Base-by-base conservation (phyloP, 805 yeast species). In the Zygosaccharomyces pseudorouxii region DNA sequence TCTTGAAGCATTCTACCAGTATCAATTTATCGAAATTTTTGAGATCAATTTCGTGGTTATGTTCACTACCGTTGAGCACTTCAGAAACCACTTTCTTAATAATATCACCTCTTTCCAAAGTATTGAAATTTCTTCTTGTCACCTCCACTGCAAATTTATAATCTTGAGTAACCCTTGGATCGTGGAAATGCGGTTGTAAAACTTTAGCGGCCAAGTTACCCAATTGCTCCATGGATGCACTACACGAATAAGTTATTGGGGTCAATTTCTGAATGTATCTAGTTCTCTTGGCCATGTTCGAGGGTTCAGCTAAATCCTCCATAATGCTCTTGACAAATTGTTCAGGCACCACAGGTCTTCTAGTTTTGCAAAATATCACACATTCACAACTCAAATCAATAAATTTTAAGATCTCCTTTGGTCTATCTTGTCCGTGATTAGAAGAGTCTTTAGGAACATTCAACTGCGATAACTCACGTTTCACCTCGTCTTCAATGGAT, bases 1-100 rank as follows among this genome's bases (percentile, higher is more conserved):
- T 85, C 70, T 90, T 92, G 70, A 84, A 92, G 62, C 97, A 86
- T 64, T 89, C 96, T 2, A 93, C 85, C 45, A 92, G 62, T 42
- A 93, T 78, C 56, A 93, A 71, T 60, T 83, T 82, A 52, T 90
- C 95, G 59, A 79, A 88, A 10, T 80, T 69, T 59, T 87, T 86
- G 64, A 93, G 75, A 63, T 89, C 95, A 12, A 93, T 95, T 30
- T 68, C 71, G 64, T 89, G 96, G 2, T 82, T 83, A 53, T 79
- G 77, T 36, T 57, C 48, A 8, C 64, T 65, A 4, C 79, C 82
- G 40, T 76, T 72, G 1, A 92, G 92, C 0, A 88, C 89, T 38
- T 76, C 68, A 27, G 76, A 79, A 3, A 95, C 96, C 7, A 90
- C 76, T 10, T 79, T 72, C 30, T 75, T 78, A 51, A 88, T 89